phyloP scores from a whole-genome alignment of 1,139 yeast genomes.

The Lipomyces yarrowii region DNA sequence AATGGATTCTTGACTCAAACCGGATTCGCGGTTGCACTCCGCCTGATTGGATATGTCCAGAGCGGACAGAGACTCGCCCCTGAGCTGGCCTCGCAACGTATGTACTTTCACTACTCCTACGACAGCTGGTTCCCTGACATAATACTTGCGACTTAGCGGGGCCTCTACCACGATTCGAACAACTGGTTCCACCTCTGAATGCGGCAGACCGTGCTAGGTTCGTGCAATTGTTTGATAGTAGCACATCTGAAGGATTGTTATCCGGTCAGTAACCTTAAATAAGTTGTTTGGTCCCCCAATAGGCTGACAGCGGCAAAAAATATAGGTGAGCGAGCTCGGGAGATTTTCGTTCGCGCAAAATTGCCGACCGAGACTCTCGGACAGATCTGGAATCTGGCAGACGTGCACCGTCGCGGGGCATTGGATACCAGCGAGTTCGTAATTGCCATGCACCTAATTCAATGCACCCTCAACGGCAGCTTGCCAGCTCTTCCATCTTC shows the following conservation, averaged over 20 bases:
- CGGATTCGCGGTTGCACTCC: constrained; percentile 83
- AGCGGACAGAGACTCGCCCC: constrained; percentile 61
- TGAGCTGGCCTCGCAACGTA: constrained; percentile 40
- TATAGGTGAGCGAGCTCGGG: constrained; percentile 75
- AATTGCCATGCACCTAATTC: constrained; percentile 94
- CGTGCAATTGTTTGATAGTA: constrained; percentile 70
- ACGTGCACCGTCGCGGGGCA: constrained; percentile 70
- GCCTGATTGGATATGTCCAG: constrained; percentile 89
- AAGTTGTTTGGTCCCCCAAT: neutral
- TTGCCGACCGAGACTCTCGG: constrained; percentile 76
- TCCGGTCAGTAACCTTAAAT: constrained; percentile 10
- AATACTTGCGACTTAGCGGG: constrained; percentile 44
- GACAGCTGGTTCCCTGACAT: constrained; percentile 16
- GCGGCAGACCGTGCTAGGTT: constrained; percentile 70
- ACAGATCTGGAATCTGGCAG: constrained; percentile 76
- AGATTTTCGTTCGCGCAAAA: constrained; percentile 84
- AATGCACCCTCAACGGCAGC: constrained; percentile 70
- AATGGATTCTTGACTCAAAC: constrained; percentile 81
- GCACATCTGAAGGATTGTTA: constrained; percentile 55
- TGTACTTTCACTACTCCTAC: neutral
- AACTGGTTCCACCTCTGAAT: constrained; percentile 59
- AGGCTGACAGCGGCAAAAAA: constrained; percentile 28
- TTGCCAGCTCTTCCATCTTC: constrained; percentile 67
- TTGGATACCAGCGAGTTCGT: constrained; percentile 75
- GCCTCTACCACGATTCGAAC: constrained; percentile 50